Percentiles rank a stretch among this genome's conserved stretches.
Evolutionary conservation across 257 asterid species (phyloP).

Genomic region (Voacanga thouarsii): DNA sequence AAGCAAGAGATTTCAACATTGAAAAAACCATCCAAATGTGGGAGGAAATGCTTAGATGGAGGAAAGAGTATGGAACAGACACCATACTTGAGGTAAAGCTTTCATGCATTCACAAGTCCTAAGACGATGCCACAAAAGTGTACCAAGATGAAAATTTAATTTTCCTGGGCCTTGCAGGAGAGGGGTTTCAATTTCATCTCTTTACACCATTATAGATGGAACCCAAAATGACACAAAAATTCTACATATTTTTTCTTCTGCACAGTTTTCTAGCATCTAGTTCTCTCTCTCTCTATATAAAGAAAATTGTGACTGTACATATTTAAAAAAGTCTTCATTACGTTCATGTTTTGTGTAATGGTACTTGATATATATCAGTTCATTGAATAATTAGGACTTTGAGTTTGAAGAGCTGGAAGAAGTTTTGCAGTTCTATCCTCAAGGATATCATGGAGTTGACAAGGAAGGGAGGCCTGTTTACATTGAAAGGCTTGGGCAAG

Average conservation of each 20-base stretch:
- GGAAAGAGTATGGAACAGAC: constrained; percentile 82
- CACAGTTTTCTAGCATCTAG: not conserved
- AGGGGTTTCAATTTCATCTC: not conserved
- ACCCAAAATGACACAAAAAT: not conserved
- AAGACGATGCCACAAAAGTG: not conserved
- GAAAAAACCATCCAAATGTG: constrained; percentile 75
- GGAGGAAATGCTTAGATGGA: constrained; percentile 97
- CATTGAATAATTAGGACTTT: constrained; percentile 53
- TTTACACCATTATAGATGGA: not conserved
- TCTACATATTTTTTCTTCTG: no score
- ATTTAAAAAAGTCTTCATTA: not conserved
- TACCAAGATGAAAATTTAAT: not conserved
- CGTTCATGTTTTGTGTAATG: not conserved
- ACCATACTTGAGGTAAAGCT: constrained; percentile 75
- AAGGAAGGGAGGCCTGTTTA: constrained; percentile 95
- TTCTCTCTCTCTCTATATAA: not conserved
- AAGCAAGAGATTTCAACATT: constrained; percentile 75
- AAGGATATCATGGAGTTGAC: constrained; percentile 98
- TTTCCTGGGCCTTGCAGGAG: not conserved
- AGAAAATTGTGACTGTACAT: not conserved
- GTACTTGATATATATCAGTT: not conserved
- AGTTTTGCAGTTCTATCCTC: constrained; percentile 89
- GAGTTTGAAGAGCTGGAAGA: constrained; percentile 78
- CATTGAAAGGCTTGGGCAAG: constrained; percentile 92
- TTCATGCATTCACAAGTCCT: constrained; percentile 6